These are phyloP conservation scores for Akanthomyces dipterigenus DNA, from an alignment of 2,329 filamentous ascomycete genomes.

Conservation along the genomic window DNA sequence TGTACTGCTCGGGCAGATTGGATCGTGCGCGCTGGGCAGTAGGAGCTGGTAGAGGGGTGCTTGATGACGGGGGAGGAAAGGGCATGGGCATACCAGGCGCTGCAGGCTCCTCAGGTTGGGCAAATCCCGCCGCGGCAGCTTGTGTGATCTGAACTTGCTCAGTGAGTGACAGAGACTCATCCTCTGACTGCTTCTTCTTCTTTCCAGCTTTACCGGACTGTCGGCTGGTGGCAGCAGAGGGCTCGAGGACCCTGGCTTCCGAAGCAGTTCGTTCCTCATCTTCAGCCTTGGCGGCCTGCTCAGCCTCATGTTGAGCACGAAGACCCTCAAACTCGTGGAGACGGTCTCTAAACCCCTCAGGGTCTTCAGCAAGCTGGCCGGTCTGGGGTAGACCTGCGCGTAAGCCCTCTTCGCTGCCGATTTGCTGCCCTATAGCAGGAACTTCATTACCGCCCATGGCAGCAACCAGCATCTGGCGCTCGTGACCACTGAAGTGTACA, in stretches of 20 bases:
- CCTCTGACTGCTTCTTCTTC: constrained; percentile 27
- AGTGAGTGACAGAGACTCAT: constrained; percentile 57
- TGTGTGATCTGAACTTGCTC: constrained; percentile 78
- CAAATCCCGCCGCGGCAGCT: constrained; percentile 36
- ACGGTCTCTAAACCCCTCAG: constrained; percentile 60
- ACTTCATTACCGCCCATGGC: constrained; percentile 28
- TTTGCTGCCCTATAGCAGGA: constrained; percentile 31
- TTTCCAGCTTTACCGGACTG: constrained; percentile 16
- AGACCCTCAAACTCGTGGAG: constrained; percentile 78
- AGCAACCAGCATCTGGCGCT: constrained; percentile 45
- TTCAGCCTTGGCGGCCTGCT: constrained; percentile 30
- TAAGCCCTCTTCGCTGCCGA: constrained; percentile 30
- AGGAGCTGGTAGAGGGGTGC: constrained; percentile 79
- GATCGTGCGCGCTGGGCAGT: constrained; percentile 79
- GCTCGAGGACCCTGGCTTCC: constrained; percentile 13
- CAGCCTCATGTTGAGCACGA: constrained; percentile 63
- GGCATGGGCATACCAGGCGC: constrained; percentile 66
- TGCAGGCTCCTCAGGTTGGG: constrained; percentile 47
- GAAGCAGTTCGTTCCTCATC: constrained; percentile 19
- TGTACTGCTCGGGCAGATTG: constrained; percentile 70
- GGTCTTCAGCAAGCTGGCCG: constrained; percentile 46
- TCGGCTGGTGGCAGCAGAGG: background rate
- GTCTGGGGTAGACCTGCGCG: constrained; percentile 43
- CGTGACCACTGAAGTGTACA: constrained; percentile 51
- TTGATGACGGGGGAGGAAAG: constrained; percentile 64